Evolutionary conservation across 352 stramenopile genomes (phyloP).

Genomic region (Phytophthora megakarya): DNA sequence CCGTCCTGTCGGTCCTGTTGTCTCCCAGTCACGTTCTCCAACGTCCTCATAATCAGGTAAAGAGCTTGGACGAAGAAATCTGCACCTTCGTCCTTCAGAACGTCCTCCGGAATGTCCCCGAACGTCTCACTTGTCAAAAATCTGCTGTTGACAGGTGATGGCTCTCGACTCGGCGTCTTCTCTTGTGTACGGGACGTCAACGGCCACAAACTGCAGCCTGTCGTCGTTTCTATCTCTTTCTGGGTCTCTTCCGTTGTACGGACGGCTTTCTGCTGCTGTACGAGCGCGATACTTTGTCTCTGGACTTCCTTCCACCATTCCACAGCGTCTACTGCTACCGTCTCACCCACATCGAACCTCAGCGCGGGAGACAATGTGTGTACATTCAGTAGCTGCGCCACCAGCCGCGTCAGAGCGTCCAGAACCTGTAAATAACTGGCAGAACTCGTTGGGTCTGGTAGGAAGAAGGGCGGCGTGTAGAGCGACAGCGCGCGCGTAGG

Average conservation of each 20-base stretch:
- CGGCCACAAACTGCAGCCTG: conserved; percentile 20
- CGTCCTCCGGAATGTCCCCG: conserved; percentile 16
- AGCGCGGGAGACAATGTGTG: conserved; percentile 45
- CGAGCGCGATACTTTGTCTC: conserved; percentile 28
- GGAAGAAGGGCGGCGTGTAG: neutral
- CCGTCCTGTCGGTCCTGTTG: conserved; percentile 1
- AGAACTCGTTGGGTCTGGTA: neutral
- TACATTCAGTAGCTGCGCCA: conserved; percentile 44
- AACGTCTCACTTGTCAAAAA: conserved; percentile 19
- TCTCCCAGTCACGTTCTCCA: conserved; percentile 23
- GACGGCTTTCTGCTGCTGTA: conserved; percentile 10
- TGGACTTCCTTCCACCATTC: conserved; percentile 58
- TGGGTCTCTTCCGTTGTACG: neutral
- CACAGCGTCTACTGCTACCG: conserved; percentile 37
- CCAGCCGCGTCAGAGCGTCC: conserved; percentile 33
- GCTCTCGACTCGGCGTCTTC: neutral
- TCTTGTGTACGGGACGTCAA: conserved; percentile 12
- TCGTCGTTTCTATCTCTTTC: neutral
- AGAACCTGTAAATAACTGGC: conserved; percentile 39
- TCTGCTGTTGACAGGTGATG: neutral
- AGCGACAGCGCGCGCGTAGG: neutral
- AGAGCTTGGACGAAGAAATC: conserved; percentile 29
- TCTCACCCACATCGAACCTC: conserved; percentile 34
- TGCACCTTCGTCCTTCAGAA: neutral
- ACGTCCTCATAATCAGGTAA: conserved; percentile 25